A percentile compares a stretch with the other conserved stretches of the same genome.
Conservation (phyloP, 192 early-diverging fungal genomes). For the Spizellomyces punctatus region DNA sequence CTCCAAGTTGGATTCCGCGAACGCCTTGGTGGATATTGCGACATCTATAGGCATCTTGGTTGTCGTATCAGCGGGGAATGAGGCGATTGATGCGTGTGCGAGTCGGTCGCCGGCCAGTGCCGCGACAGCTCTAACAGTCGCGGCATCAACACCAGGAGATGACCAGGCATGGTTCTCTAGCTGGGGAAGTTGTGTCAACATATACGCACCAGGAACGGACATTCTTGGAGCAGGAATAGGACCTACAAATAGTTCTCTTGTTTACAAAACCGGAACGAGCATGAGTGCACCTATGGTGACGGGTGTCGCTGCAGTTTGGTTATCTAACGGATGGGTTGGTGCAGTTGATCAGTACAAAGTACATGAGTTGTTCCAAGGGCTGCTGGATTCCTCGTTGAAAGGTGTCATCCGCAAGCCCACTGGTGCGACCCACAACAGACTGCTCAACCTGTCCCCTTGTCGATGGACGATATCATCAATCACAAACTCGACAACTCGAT, state of each 20-base stretch:
- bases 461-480: neutral
- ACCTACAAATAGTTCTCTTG: neutral
- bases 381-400: neutral
- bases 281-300: constrained; percentile 4
- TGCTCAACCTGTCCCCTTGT: constrained; percentile 9
- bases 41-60: neutral
- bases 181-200: neutral
- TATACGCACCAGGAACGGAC: neutral
- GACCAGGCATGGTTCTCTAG: neutral
- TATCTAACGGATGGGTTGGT: neutral
- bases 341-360: neutral
- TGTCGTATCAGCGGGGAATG: constrained; percentile 1
- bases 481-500: neutral
- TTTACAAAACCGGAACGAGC: neutral
- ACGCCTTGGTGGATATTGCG: neutral
- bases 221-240: neutral
- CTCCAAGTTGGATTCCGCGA: neutral
- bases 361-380: neutral
- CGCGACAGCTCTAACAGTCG: neutral
- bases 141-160: neutral
- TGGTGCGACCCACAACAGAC: neutral
- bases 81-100: neutral
- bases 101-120: neutral
- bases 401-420: neutral
- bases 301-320: neutral